Evolutionary conservation across 176 grass and related monocot species (phyloP).

Genomic region (Lolium multiflorum): DNA sequence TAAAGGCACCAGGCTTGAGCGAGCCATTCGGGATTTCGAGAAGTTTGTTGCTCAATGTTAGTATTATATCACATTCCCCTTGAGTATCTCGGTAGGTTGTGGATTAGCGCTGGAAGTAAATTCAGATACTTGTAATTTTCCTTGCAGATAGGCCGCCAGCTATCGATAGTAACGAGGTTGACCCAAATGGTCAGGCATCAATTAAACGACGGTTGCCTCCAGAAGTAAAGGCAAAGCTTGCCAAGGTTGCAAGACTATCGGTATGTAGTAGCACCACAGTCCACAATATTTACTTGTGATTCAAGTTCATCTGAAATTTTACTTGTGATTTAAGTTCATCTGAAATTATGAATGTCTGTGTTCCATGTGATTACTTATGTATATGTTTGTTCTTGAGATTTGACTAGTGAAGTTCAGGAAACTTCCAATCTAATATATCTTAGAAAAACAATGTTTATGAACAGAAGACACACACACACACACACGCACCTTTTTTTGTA

Average conservation of each 20-base stretch:
- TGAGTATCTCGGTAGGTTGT: conserved; percentile 23
- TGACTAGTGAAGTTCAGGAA: not conserved
- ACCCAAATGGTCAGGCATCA: conserved; percentile 68
- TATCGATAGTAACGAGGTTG: conserved; percentile 77
- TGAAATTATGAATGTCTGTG: not conserved
- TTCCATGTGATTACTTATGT: conserved; percentile 20
- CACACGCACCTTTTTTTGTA: not conserved
- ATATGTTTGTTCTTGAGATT: conserved; percentile 1
- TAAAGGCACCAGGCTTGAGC: conserved; percentile 95
- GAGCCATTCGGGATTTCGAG: conserved; percentile 91
- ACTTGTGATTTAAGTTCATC: conserved; percentile 26
- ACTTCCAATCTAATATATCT: not conserved
- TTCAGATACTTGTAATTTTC: conserved; percentile 53
- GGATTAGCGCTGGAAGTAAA: conserved; percentile 32
- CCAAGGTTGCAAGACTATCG: conserved; percentile 98
- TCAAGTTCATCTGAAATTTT: not conserved
- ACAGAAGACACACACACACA: no score
- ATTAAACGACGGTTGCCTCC: conserved; percentile 91
- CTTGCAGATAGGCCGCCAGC: conserved; percentile 76
- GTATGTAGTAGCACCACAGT: conserved; percentile 57
- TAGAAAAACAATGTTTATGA: not conserved
- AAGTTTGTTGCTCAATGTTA: conserved; percentile 92
- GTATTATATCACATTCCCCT: conserved; percentile 39
- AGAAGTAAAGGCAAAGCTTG: conserved; percentile 93
- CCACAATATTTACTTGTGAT: conserved; percentile 34